These are phyloP conservation scores for Russula dissimulans DNA, from an alignment of 768 basidiomycete species.

Conservation along the genomic window DNA sequence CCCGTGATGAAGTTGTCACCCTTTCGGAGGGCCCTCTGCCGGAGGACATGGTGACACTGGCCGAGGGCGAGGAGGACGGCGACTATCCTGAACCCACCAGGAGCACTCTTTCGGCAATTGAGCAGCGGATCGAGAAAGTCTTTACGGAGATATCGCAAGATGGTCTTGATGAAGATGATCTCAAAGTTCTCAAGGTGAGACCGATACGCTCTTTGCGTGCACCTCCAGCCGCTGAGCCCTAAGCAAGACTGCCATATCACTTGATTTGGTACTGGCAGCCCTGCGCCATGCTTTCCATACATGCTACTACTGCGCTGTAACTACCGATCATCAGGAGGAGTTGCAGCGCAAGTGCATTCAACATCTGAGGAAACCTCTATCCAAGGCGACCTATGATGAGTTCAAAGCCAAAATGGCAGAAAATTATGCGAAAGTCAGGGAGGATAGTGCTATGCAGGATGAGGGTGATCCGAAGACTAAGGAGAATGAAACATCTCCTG, in stretches of 20 bases:
- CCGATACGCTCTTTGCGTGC: constrained; percentile 9
- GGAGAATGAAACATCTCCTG: constrained; percentile 28
- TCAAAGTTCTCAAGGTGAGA: constrained; percentile 64
- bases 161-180: constrained; percentile 52
- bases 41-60: constrained; percentile 18
- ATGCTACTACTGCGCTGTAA: constrained; percentile 96
- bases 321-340: constrained; percentile 90
- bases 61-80: constrained; percentile 26
- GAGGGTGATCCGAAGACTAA: constrained; percentile 17
- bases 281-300: constrained; percentile 86
- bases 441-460: constrained; percentile 38
- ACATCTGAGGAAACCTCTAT: constrained; percentile 75
- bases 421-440: constrained; percentile 33
- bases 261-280: constrained; percentile 92
- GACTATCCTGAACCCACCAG: constrained; percentile 51
- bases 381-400: constrained; percentile 53
- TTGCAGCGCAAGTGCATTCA: constrained; percentile 89
- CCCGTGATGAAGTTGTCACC: constrained; percentile 16
- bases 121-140: constrained; percentile 71
- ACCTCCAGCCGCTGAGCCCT: constrained; percentile 16
- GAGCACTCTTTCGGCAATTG: constrained; percentile 69
- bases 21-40: constrained; percentile 18
- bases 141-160: constrained; percentile 60
- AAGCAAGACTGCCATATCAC: constrained; percentile 59
- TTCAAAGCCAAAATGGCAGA: constrained; percentile 45